These are phyloP conservation scores for Russula lepida DNA, from an alignment of 768 basidiomycete species.

Conservation along the genomic window DNA sequence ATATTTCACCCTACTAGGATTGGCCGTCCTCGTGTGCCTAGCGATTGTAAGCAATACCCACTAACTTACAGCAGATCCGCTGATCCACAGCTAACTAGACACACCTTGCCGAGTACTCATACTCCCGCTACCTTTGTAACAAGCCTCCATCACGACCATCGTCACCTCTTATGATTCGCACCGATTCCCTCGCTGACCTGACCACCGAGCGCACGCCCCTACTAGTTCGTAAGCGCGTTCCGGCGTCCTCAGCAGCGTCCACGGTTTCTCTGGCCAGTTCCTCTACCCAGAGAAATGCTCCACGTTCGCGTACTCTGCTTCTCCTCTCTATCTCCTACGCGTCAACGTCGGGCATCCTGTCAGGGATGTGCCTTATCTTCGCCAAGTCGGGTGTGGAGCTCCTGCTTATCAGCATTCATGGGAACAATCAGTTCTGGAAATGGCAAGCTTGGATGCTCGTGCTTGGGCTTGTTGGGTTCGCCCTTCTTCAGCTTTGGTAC, in stretches of 20 bases:
- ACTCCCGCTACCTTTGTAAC: conserved; percentile 33
- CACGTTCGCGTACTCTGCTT: conserved; percentile 42
- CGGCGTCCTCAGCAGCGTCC: conserved; percentile 28
- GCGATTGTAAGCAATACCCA: conserved; percentile 42
- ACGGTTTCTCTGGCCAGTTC: conserved; percentile 18
- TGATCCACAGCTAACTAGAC: conserved; percentile 40
- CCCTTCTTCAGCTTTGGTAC: conserved; percentile 78
- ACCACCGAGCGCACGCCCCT: conserved; percentile 50
- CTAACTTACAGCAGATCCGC: background rate
- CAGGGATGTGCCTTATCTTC: conserved; percentile 87
- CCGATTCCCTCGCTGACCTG: conserved; percentile 19
- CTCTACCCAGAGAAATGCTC: conserved; percentile 19
- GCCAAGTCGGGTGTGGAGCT: conserved; percentile 93
- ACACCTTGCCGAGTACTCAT: conserved; percentile 60
- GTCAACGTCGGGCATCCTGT: conserved; percentile 79
- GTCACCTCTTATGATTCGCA: conserved; percentile 24
- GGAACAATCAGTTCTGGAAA: conserved; percentile 73
- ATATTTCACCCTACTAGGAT: conserved; percentile 70
- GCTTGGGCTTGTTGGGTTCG: conserved; percentile 61
- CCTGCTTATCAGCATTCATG: conserved; percentile 64
- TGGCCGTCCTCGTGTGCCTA: conserved; percentile 51
- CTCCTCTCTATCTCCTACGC: conserved; percentile 79
- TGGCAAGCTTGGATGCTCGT: conserved; percentile 83
- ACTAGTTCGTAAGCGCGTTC: conserved; percentile 34
- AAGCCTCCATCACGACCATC: conserved; percentile 33